Conservation (phyloP, 2,329 filamentous ascomycete species). For the Aspergillus aculeatinus region DNA sequence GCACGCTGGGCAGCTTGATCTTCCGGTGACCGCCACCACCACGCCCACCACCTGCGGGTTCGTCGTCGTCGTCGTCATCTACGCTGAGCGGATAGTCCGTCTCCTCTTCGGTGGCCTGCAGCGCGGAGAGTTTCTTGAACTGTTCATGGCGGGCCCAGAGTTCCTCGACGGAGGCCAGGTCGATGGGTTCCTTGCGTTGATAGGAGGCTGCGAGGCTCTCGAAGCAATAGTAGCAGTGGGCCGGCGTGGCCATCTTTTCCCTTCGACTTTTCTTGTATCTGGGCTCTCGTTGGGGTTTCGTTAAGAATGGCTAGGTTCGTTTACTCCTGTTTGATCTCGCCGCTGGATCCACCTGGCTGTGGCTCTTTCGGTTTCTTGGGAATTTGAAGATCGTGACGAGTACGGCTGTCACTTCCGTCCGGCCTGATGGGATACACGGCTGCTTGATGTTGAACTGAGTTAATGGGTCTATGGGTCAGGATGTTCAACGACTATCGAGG, state of each 20-base stretch:
- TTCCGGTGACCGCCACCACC: conserved; percentile 10
- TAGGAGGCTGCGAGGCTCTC: conserved; percentile 78
- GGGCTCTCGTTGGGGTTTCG: not conserved
- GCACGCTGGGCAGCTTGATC: conserved; percentile 34
- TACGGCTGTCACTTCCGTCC: not conserved
- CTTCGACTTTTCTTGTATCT: not conserved
- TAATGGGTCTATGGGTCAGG: not conserved
- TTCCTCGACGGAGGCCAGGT: conserved; percentile 67
- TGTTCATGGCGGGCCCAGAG: conserved; percentile 61
- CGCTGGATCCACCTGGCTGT: not conserved
- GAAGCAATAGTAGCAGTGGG: conserved; percentile 92
- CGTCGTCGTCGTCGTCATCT: conserved; percentile 23
- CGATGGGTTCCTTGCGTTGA: conserved; percentile 65
- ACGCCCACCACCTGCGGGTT: not conserved
- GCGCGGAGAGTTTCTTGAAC: conserved; percentile 38
- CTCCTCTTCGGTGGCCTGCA: conserved; percentile 25
- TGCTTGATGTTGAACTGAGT: not conserved
- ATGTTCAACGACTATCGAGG: not conserved
- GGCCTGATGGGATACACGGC: not conserved
- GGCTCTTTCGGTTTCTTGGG: not conserved
- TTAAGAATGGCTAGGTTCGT: not conserved
- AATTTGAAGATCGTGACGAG: no score
- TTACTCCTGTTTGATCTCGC: not conserved
- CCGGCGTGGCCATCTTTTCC: conserved; percentile 70
- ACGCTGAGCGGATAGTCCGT: conserved; percentile 19